Percentiles rank a stretch among this genome's conserved stretches.
Evolutionary conservation across 768 basidiomycete species (phyloP).

Genomic region (Termitomyces sp.): DNA sequence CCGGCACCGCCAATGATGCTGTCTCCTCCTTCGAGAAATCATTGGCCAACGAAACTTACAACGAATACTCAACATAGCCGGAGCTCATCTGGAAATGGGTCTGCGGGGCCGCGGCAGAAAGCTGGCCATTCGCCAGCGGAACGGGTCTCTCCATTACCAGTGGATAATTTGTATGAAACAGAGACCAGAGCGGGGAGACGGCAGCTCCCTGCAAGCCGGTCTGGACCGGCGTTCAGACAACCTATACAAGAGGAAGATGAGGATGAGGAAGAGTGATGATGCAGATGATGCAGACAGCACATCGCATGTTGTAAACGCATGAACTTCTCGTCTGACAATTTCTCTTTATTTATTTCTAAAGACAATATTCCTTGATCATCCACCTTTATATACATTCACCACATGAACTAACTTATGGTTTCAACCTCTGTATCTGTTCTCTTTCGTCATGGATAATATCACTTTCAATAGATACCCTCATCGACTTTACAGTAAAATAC

Average conservation of each 20-base stretch:
- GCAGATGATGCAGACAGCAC: not conserved
- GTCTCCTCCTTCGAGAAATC: slow-evolving; percentile 47
- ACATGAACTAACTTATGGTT: slow-evolving; percentile 1
- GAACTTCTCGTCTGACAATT: not conserved
- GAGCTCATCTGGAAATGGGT: slow-evolving; percentile 14
- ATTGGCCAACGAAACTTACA: slow-evolving; percentile 31
- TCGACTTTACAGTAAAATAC: not conserved
- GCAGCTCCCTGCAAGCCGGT: slow-evolving; percentile 61
- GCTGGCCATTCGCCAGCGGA: slow-evolving; percentile 56
- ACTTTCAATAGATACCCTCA: slow-evolving; percentile 12
- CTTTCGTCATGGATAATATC: slow-evolving; percentile 7
- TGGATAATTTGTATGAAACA: slow-evolving; percentile 41
- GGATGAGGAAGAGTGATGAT: slow-evolving; percentile 61
- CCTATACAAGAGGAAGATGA: slow-evolving; percentile 85
- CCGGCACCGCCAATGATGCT: slow-evolving; percentile 27
- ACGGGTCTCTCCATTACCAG: slow-evolving; percentile 53
- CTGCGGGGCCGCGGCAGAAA: slow-evolving; percentile 30
- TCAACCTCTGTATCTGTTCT: slow-evolving; percentile 4
- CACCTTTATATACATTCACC: not conserved
- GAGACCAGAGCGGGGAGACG: slow-evolving; percentile 57
- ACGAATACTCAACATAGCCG: slow-evolving; percentile 19
- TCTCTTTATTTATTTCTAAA: not conserved
- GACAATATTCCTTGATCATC: not conserved
- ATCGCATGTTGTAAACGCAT: not conserved
- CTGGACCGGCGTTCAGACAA: slow-evolving; percentile 66